Base-by-base conservation (phyloP, 805 yeast species). In the Blastobotrys peoriensis region DNA sequence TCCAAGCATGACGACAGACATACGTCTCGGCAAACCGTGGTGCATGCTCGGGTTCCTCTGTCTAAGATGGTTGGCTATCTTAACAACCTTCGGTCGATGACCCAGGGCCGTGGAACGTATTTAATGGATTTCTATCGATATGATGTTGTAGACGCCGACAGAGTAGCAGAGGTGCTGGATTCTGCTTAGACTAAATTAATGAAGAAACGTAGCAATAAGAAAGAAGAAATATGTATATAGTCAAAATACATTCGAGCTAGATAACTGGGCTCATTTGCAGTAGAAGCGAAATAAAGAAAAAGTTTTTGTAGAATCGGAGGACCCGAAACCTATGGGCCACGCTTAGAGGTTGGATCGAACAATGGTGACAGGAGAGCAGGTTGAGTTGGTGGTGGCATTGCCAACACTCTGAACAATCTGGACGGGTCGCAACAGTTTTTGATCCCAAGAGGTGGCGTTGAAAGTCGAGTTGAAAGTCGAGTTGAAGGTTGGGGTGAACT, bases 61-160 rank as follows among this genome's bases (percentile, higher is more conserved):
- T 74, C 81, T 48, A 94, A 83, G 49, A 88, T 93, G 96, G 76
- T 88, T 39, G 96, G 97, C 0, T 93, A 93, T 61, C 71, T 87
- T 47, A 78, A 81, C 8, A 77, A 76, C 49, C 67, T 93, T 38
- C 67, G 98, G 55, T 81, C 93, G 30, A 67, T 88, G 54, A 89
- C 97, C 0, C 88, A 87, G 58, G 98, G 98, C 1, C 72, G 95
- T 36, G 95, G 89, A 2, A 75, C 79, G 2, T 88, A 85, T 62
- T 78, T 79, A 48, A 86, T 91, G 95, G 73, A 76, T 10, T 84
- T 81, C 52, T 62, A 70, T 33, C 85, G 87, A 2, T 87, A 87
- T 83, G 78, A 79, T 52, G 67, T 79, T 41, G 83, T 83, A 1
- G 66, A 78, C 2, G 63, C 66, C 6, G 84, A 81, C 22, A 65